Percentiles rank a stretch among this genome's conserved stretches.
phyloP scores from a whole-genome alignment of 225 moss, liverwort and hornwort species.

The Asterella californica region DNA sequence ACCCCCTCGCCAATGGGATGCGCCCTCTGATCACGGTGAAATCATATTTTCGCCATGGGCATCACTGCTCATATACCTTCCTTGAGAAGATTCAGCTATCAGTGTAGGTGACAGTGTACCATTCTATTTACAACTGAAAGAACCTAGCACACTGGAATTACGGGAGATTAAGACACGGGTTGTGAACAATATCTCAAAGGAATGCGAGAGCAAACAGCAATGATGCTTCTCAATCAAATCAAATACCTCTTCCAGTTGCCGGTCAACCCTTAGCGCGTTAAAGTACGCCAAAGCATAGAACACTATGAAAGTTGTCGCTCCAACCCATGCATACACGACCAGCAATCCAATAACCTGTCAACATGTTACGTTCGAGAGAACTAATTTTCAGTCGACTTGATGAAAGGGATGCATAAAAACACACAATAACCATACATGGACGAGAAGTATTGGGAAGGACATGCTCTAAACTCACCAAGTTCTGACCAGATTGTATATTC shows the following conservation, averaged over 20 bases:
- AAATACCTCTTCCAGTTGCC: slow-evolving; percentile 44
- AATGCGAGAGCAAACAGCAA: no score
- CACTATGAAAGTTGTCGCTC: slow-evolving; percentile 37
- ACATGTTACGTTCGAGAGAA: background rate
- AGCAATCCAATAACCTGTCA: slow-evolving; percentile 41
- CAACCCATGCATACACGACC: slow-evolving; percentile 41
- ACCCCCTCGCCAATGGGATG: background rate
- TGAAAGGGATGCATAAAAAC: background rate
- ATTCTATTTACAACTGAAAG: background rate
- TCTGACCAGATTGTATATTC: background rate
- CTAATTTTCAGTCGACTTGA: background rate
- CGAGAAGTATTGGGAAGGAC: background rate
- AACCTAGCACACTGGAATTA: background rate
- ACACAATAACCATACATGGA: background rate
- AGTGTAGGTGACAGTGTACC: background rate
- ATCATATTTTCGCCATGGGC: background rate
- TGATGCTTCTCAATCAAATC: background rate
- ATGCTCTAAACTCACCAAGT: background rate
- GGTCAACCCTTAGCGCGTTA: slow-evolving; percentile 40
- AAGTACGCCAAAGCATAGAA: slow-evolving; percentile 40
- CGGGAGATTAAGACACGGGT: background rate
- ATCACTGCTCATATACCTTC: background rate
- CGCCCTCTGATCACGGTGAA: background rate
- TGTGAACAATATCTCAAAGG: background rate
- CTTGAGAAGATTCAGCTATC: background rate